phyloP scores from a whole-genome alignment of 1,139 yeast genomes.

The Geotrichum restrictum region DNA sequence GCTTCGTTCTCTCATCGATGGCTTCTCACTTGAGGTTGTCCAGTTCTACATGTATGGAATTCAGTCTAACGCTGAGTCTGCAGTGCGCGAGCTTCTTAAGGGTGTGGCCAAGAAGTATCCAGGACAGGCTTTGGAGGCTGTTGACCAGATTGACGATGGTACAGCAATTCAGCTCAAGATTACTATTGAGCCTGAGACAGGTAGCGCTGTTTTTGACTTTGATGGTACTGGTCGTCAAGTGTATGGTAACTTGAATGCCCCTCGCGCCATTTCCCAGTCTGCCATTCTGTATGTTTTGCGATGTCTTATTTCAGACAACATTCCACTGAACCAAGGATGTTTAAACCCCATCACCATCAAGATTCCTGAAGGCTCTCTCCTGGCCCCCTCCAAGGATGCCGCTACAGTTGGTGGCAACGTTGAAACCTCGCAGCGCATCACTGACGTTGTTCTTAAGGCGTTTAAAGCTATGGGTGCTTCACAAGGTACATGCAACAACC shows the following conservation, averaged over 20 bases:
- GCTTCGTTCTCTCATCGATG: slow-evolving; percentile 47
- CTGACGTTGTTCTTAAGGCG: slow-evolving; percentile 73
- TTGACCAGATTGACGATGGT: slow-evolving; percentile 62
- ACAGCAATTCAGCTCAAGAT: slow-evolving; percentile 48
- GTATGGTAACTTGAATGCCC: slow-evolving; percentile 62
- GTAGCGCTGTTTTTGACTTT: slow-evolving; percentile 56
- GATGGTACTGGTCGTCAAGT: slow-evolving; percentile 58
- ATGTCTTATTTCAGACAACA: slow-evolving; percentile 68
- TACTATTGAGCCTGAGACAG: slow-evolving; percentile 44
- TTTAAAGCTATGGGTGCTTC: slow-evolving; percentile 75
- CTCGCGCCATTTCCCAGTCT: slow-evolving; percentile 71
- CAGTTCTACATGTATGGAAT: slow-evolving; percentile 59
- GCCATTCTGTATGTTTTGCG: slow-evolving; percentile 76
- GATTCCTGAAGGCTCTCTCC: slow-evolving; percentile 65
- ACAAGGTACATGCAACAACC: slow-evolving; percentile 71
- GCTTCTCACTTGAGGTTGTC: slow-evolving; percentile 50
- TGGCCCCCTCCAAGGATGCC: slow-evolving; percentile 69
- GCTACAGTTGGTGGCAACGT: slow-evolving; percentile 90
- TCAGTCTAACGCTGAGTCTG: slow-evolving; percentile 55
- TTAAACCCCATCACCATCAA: slow-evolving; percentile 61
- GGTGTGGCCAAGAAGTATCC: slow-evolving; percentile 35
- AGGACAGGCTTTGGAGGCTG: slow-evolving; percentile 41
- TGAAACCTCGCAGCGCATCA: slow-evolving; percentile 79
- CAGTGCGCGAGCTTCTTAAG: slow-evolving; percentile 48
- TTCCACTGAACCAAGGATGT: slow-evolving; percentile 84